A percentile compares a stretch with the other conserved stretches of the same genome.
Evolutionary conservation across 768 basidiomycete genomes (phyloP).

Genomic region (Boletellus sp.): DNA sequence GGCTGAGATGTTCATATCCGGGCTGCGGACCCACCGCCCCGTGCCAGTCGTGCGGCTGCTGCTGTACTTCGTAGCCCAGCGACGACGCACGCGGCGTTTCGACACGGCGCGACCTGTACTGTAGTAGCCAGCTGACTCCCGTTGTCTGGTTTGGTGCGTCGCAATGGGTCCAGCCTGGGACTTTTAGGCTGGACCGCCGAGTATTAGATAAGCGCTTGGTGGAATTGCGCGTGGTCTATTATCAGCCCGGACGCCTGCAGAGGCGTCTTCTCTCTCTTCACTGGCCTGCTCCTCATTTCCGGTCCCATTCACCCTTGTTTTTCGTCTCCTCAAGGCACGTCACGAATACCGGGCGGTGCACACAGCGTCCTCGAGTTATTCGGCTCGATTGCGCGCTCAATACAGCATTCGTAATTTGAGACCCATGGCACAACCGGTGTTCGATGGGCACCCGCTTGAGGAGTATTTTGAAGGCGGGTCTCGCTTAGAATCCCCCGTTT

Average conservation of each 20-base stretch:
- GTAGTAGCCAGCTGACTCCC: too few relatives aligned
- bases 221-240: neutral
- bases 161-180: too few relatives aligned
- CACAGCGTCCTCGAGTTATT: slow-evolving; percentile 11
- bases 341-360: slow-evolving; percentile 23
- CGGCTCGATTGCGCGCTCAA: slow-evolving; percentile 11
- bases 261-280: slow-evolving; percentile 19
- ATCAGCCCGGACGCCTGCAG: neutral
- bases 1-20: too few relatives aligned
- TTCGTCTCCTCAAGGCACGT: slow-evolving; percentile 12
- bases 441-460: slow-evolving; percentile 73
- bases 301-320: slow-evolving; percentile 8
- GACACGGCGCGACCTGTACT: too few relatives aligned
- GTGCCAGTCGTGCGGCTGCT: neutral
- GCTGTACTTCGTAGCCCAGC: neutral
- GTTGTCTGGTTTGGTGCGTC: too few relatives aligned
- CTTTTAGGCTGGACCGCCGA: too few relatives aligned
- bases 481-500: neutral
- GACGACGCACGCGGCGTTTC: neutral
- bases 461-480: slow-evolving; percentile 62
- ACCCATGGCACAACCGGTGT: slow-evolving; percentile 72
- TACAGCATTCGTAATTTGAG: neutral
- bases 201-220: neutral
- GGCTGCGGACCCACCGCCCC: too few relatives aligned
- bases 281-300: slow-evolving; percentile 22